Evolutionary conservation across 352 stramenopile species (phyloP).

Genomic region (Phytophthora syringae): DNA sequence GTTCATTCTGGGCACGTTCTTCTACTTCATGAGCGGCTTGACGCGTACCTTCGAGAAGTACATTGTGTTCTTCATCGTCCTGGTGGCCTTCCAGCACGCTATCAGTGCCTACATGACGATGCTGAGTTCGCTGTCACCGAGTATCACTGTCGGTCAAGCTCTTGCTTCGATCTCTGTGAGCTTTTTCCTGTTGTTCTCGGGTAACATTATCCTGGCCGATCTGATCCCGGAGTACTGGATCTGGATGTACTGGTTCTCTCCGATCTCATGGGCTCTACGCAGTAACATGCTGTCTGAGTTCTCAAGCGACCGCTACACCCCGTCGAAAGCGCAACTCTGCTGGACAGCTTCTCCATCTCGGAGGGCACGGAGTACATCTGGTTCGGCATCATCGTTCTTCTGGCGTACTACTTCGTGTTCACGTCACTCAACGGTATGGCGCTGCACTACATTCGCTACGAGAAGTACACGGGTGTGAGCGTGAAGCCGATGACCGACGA

Average conservation of each 20-base stretch:
- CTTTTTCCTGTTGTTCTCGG: conserved; percentile 81
- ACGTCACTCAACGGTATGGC: conserved; percentile 49
- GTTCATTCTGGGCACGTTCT: conserved; percentile 66
- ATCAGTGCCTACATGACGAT: conserved; percentile 75
- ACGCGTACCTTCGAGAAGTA: conserved; percentile 66
- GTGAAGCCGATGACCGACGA: conserved; percentile 44
- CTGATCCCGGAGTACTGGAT: conserved; percentile 79
- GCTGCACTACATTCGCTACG: conserved; percentile 56
- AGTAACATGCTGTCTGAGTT: conserved; percentile 73
- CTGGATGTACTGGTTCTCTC: conserved; percentile 84
- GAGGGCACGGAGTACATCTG: conserved; percentile 50
- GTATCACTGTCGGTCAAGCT: conserved; percentile 61
- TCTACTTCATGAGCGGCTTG: conserved; percentile 93
- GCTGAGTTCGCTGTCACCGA: conserved; percentile 60
- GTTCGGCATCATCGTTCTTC: conserved; percentile 46
- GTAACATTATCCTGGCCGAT: conserved; percentile 77
- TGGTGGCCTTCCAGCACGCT: conserved; percentile 80
- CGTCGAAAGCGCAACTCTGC: conserved; percentile 12
- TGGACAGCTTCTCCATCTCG: conserved; percentile 56
- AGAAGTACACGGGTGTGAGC: conserved; percentile 51
- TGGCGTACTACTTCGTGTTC: conserved; percentile 55
- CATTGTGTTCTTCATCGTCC: conserved; percentile 79
- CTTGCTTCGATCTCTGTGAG: conserved; percentile 57
- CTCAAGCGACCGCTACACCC: conserved; percentile 47
- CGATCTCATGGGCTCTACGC: conserved; percentile 61